These are phyloP conservation scores for Eudorina sp. DNA, from an alignment of 139 green algal species.

Conservation along the genomic window DNA sequence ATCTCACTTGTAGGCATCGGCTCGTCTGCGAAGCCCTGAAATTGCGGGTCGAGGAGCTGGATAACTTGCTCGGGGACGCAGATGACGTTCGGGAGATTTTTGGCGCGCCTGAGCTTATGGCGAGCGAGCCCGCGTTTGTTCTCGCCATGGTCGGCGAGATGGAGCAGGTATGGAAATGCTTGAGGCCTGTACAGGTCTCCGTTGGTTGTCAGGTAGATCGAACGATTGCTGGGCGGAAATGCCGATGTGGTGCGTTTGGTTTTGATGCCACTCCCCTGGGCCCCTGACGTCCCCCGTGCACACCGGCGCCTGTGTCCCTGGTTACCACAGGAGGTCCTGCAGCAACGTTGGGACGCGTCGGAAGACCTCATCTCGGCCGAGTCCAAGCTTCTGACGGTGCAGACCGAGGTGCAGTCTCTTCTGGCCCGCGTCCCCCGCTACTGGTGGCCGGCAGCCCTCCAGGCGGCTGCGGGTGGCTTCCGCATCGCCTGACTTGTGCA, in stretches of 20 bases:
- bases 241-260: too few species aligned
- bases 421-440: constrained; percentile 14
- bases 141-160: constrained; percentile 28
- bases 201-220: too few species aligned
- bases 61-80: constrained; percentile 6
- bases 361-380: constrained; percentile 24
- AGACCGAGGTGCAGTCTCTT: constrained; percentile 1
- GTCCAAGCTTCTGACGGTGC: background rate
- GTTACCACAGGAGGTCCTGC: constrained; percentile 34
- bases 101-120: background rate
- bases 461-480: constrained; percentile 8
- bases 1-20: background rate
- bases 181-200: too few species aligned
- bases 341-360: constrained; percentile 29
- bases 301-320: too few species aligned
- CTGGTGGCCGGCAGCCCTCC: background rate
- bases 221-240: too few species aligned
- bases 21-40: background rate
- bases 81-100: constrained; percentile 21
- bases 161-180: constrained; percentile 31
- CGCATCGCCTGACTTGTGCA: constrained; percentile 9
- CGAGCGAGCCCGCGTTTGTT: background rate
- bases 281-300: too few species aligned
- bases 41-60: constrained; percentile 7
- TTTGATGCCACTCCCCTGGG: too few species aligned